These are phyloP conservation scores for Eucalyptus grandis DNA, from an alignment of 345 rosid species.

Conservation along the genomic window DNA sequence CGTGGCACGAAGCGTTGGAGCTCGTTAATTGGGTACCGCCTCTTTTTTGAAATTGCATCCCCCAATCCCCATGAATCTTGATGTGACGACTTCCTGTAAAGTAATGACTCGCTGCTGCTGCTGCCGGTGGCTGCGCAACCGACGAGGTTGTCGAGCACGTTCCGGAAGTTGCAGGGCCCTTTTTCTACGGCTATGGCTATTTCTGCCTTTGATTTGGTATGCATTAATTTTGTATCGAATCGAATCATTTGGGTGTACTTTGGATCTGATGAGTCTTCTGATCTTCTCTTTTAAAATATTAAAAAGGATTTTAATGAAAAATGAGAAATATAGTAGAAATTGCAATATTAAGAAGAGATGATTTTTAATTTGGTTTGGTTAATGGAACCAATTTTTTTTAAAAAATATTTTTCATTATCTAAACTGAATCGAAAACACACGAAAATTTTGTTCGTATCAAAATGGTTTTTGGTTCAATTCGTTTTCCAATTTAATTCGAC, in stretches of 20 bases:
- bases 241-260: no score
- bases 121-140: neutral
- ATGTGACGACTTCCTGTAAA: neutral
- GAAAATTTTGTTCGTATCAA: fast-evolving
- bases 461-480: fast-evolving
- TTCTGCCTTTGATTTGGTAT: no score
- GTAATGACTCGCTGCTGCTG: neutral
- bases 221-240: neutral
- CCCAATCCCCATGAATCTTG: neutral
- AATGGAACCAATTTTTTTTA: fast-evolving
- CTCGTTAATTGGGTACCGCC: neutral
- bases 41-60: neutral
- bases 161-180: neutral
- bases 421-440: fast-evolving
- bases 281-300: no score
- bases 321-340: no score
- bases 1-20: neutral
- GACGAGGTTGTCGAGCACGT: neutral
- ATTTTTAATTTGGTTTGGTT: no score
- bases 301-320: no score
- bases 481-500: fast-evolving
- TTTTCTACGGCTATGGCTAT: no score
- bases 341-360: neutral
- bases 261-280: neutral
- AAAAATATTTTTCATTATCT: no score